Conservation (phyloP, 2,329 filamentous ascomycete species). For the Scytalidium sp. region DNA sequence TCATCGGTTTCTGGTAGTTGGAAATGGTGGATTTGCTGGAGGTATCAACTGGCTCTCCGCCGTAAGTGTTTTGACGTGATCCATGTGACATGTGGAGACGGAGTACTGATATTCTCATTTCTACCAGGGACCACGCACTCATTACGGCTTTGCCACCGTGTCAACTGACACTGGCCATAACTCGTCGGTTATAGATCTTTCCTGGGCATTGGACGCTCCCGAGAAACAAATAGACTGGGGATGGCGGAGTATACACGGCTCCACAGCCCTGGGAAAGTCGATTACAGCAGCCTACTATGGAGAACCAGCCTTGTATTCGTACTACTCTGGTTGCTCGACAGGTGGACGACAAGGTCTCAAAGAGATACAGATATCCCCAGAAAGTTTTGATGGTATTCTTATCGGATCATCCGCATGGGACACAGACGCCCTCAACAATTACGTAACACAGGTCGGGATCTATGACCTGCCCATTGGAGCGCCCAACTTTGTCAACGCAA, state of each 20-base stretch:
- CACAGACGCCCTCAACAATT: conserved; percentile 9
- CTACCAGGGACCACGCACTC: conserved; percentile 27
- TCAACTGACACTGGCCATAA: conserved; percentile 2
- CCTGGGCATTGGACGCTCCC: conserved; percentile 36
- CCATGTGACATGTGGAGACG: too few relatives aligned
- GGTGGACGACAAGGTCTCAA: conserved; percentile 44
- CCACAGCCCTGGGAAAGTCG: conserved; percentile 5
- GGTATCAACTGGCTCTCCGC: conserved; percentile 1
- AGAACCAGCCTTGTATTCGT: conserved; percentile 30
- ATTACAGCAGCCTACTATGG: conserved; percentile 11
- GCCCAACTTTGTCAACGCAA: conserved; percentile 39
- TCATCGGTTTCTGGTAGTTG: conserved; percentile 1
- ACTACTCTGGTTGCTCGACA: conserved; percentile 45
- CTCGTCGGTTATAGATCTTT: conserved; percentile 18
- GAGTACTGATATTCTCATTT: neutral
- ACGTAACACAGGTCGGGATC: conserved; percentile 33
- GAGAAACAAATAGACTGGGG: conserved; percentile 33
- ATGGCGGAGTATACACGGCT: conserved; percentile 14
- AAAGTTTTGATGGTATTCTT: conserved; percentile 45
- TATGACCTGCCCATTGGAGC: conserved; percentile 45
- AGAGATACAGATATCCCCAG: conserved; percentile 38
- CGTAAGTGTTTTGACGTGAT: too few relatives aligned
- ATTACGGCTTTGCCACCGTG: conserved; percentile 14
- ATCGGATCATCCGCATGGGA: conserved; percentile 32
- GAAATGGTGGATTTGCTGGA: conserved; percentile 2